Evolutionary conservation across 148 eudicot species (phyloP), one percentile per base, ranked within the genome.

Genomic region (Diospyros kaki): DNA sequence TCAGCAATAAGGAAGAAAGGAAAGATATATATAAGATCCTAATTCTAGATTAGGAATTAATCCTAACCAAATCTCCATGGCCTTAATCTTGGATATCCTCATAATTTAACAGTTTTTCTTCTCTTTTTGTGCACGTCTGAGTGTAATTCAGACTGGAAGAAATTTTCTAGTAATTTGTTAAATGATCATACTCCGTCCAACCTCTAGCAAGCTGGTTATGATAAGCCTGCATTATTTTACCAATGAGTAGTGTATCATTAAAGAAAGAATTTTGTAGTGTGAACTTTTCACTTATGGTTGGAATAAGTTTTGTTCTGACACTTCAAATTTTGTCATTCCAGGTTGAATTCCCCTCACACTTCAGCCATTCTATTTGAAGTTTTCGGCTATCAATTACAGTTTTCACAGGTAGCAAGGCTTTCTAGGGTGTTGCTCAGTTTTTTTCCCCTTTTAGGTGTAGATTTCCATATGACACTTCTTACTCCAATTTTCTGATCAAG

Each of bases 311-410:
- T 56, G 15, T 63, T 66, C 48, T 64, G 3, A 2, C 14, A 28
- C 4, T 61, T 17, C 45, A 11, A 44, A 8, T 71, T 72, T 72
- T 15, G 0, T 15, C 15, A 13, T 71, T 72, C 51, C 87, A 94
- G 98, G 80, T 82, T 94, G 69, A 94, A 94, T 83, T 84, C 91
- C 78, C 97, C 98, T 6, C 76, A 85, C 76, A 91, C 98, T 46
- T 91, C 93, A 66, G 81, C 89, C 52, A 83, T 94, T 72, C 43
- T 68, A 9, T 83, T 94, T 82, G 98, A 94, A 68, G 83, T 88
- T 76, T 70, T 94, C 38, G 93, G 94, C 55, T 86, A 91, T 84
- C 88, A 91, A 75, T 84, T 94, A 61, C 91, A 91, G 43, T 94
- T 94, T 87, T 77, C 91, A 51, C 98, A 94, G 98, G 97, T 94